Conservation (phyloP, 495 filamentous ascomycete genomes). For the Neurospora tetrasperma region DNA sequence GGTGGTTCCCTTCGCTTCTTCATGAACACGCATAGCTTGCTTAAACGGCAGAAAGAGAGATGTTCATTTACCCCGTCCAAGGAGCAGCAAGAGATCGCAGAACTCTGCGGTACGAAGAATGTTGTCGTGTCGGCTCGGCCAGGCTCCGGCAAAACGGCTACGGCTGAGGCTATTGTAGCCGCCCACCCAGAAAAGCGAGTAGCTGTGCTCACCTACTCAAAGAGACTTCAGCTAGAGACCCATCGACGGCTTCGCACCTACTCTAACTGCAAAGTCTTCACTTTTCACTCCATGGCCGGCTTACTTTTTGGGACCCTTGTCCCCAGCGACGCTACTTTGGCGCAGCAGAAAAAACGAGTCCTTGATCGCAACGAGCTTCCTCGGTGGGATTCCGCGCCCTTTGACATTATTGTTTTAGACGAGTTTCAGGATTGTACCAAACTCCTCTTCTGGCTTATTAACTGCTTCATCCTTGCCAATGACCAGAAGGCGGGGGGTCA, state of each 20-base stretch:
- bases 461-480: slow-evolving; percentile 5
- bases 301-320: neutral
- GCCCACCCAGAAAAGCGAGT: slow-evolving; percentile 6
- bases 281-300: slow-evolving; percentile 2
- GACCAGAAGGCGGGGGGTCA: neutral
- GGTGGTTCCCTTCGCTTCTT: neutral
- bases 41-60: slow-evolving; percentile 2
- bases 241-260: slow-evolving; percentile 5
- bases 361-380: slow-evolving; percentile 5
- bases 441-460: slow-evolving; percentile 5
- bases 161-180: slow-evolving; percentile 4
- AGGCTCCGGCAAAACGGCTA: slow-evolving; percentile 5
- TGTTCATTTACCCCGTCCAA: slow-evolving; percentile 1
- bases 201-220: slow-evolving; percentile 6
- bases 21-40: neutral
- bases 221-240: slow-evolving; percentile 7
- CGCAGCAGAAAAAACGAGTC: slow-evolving; percentile 4
- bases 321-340: slow-evolving; percentile 1
- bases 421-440: slow-evolving; percentile 10
- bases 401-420: slow-evolving; percentile 10
- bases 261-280: slow-evolving; percentile 3
- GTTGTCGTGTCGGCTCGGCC: slow-evolving; percentile 4
- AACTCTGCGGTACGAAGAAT: slow-evolving; percentile 2
- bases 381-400: slow-evolving; percentile 2
- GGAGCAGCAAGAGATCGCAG: neutral